These are phyloP conservation scores for Achaetomiella virescens DNA, from an alignment of 495 filamentous ascomycete genomes.

Conservation along the genomic window DNA sequence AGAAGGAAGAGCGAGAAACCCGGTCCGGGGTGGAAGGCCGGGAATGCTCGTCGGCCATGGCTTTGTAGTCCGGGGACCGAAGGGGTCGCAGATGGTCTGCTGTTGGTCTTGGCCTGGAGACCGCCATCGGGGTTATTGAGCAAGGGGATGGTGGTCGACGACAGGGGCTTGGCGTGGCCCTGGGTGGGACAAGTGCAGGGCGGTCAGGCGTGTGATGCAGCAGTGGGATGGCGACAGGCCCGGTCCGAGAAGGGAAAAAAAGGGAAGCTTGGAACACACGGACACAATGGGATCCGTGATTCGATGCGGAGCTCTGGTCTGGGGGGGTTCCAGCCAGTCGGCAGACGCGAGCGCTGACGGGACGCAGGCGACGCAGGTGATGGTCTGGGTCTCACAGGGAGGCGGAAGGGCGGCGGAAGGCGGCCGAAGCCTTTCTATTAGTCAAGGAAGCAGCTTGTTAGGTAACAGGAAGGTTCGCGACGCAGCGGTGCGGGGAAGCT, in stretches of 20 bases:
- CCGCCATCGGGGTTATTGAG: constrained; percentile 18
- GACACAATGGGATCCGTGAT: constrained; percentile 10
- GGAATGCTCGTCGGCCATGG: constrained; percentile 20
- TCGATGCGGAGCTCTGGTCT: constrained; percentile 7
- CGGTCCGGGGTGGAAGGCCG: constrained; percentile 31
- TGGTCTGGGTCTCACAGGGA: constrained; percentile 24
- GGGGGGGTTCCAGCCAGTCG: constrained; percentile 1
- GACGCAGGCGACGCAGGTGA: constrained; percentile 7
- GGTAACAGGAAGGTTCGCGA: constrained; percentile 40
- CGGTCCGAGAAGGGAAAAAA: background rate
- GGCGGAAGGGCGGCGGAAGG: constrained; percentile 11
- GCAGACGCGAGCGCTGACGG: background rate
- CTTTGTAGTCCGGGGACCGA: constrained; percentile 26
- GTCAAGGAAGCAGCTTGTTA: constrained; percentile 42
- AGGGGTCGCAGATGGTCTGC: constrained; percentile 18
- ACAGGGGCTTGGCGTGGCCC: constrained; percentile 15
- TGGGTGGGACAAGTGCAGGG: constrained; percentile 13
- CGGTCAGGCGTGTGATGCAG: constrained; percentile 28
- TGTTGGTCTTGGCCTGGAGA: constrained; percentile 20
- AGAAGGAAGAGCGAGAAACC: constrained; percentile 47
- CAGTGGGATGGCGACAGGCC: constrained; percentile 23
- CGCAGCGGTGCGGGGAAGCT: constrained; percentile 40
- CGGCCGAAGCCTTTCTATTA: constrained; percentile 40
- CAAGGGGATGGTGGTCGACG: constrained; percentile 6
- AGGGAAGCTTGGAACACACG: background rate